phyloP scores from a whole-genome alignment of 768 basidiomycete species.

The Tricholoma bakamatsutake region DNA sequence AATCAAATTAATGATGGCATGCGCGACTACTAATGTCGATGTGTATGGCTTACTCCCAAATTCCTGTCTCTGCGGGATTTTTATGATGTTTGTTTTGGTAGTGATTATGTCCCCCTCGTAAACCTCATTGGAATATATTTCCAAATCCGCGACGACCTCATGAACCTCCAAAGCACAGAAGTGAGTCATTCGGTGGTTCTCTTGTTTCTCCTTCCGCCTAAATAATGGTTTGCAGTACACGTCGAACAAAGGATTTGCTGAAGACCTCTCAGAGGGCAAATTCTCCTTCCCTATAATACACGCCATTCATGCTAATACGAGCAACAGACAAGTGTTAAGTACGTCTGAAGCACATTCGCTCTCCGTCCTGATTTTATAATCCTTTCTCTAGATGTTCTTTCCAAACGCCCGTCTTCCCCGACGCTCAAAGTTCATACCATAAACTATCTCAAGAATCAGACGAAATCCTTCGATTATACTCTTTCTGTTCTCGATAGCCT shows the following conservation, averaged over 20 bases:
- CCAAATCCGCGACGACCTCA: slow-evolving; percentile 96
- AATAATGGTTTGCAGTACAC: slow-evolving; percentile 51
- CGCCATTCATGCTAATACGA: slow-evolving; percentile 70
- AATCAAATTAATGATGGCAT: slow-evolving; percentile 96
- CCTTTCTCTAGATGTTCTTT: slow-evolving; percentile 64
- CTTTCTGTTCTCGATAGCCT: slow-evolving; percentile 59
- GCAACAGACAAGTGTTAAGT: slow-evolving; percentile 84
- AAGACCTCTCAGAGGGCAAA: slow-evolving; percentile 95
- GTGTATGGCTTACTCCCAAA: slow-evolving; percentile 36
- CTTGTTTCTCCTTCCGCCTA: not conserved
- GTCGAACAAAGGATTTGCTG: slow-evolving; percentile 81
- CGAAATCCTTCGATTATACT: slow-evolving; percentile 87
- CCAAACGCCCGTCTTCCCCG: slow-evolving; percentile 78
- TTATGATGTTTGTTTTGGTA: slow-evolving; percentile 21
- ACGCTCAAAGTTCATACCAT: slow-evolving; percentile 81
- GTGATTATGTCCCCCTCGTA: slow-evolving; percentile 87
- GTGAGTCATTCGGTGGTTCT: slow-evolving; percentile 32
- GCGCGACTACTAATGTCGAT: slow-evolving; percentile 53
- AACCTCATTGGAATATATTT: slow-evolving; percentile 94
- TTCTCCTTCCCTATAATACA: slow-evolving; percentile 97
- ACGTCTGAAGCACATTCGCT: slow-evolving; percentile 20
- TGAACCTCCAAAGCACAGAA: slow-evolving; percentile 87
- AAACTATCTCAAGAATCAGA: slow-evolving; percentile 66
- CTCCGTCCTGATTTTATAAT: not conserved
- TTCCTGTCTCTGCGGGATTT: not conserved